phyloP scores from a whole-genome alignment of 495 filamentous ascomycete genomes.

The Penicillium arizonense region DNA sequence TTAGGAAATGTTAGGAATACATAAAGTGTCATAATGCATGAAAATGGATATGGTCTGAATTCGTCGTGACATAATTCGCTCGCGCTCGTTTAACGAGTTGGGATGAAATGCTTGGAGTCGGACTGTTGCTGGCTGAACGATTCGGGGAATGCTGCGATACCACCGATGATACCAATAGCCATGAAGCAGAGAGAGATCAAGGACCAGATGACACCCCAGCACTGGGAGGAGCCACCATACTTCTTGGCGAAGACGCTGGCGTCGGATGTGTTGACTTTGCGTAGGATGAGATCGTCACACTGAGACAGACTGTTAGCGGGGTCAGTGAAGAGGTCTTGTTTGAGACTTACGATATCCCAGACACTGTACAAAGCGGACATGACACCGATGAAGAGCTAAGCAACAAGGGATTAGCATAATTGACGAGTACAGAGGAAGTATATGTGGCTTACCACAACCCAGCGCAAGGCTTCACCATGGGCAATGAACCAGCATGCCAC shows the following conservation, averaged over 20 bases:
- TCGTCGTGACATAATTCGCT: no score
- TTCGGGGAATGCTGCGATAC: conserved; percentile 72
- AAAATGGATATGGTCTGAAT: no score
- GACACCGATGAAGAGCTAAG: conserved; percentile 70
- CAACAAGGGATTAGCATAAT: neutral
- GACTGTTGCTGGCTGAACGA: conserved; percentile 64
- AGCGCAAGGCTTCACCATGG: conserved; percentile 69
- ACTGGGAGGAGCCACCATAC: conserved; percentile 76
- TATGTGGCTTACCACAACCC: conserved; percentile 55
- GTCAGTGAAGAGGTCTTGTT: neutral
- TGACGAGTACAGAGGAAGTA: neutral
- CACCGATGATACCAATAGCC: conserved; percentile 67
- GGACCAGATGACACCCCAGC: conserved; percentile 80
- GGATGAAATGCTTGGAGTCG: conserved; percentile 66
- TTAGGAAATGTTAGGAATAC: no score
- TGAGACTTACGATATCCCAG: conserved; percentile 72
- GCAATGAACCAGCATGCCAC: conserved; percentile 79
- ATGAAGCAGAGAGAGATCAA: conserved; percentile 69
- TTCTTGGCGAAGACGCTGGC: conserved; percentile 76
- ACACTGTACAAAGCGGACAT: conserved; percentile 77
- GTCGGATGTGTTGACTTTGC: conserved; percentile 78
- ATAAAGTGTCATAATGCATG: no score
- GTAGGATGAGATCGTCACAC: conserved; percentile 80
- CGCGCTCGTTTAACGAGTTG: conserved; percentile 30
- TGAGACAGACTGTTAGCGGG: conserved; percentile 11